Evolutionary conservation across 2,329 filamentous ascomycete species (phyloP).

Genomic region (Botrytis aclada): DNA sequence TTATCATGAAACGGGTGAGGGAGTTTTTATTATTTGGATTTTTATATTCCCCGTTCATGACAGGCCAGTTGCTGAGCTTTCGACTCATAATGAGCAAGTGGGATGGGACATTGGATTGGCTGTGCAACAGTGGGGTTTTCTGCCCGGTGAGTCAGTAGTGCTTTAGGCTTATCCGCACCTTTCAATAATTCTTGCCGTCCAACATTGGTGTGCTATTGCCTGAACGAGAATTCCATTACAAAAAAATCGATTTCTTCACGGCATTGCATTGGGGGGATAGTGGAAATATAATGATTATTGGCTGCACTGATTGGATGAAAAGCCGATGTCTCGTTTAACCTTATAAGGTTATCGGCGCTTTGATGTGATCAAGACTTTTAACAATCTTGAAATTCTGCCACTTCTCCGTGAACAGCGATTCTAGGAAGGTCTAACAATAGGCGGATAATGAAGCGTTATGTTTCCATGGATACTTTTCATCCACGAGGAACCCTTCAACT

Average conservation of each 20-base stretch:
- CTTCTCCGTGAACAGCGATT: neutral
- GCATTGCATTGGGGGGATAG: neutral
- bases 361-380: neutral
- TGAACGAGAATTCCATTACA: neutral
- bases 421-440: neutral
- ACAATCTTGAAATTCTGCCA: neutral
- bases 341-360: too few relatives aligned
- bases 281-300: neutral
- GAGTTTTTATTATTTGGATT: neutral
- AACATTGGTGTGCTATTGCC: neutral
- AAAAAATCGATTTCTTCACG: neutral
- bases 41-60: too few relatives aligned
- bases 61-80: too few relatives aligned
- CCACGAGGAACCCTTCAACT: neutral
- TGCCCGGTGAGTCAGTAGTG: neutral
- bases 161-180: neutral
- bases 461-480: neutral
- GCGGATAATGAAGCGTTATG: too few relatives aligned
- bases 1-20: neutral
- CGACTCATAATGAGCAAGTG: conserved; percentile 15
- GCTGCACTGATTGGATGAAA: neutral
- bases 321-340: neutral
- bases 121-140: neutral
- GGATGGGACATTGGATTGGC: neutral
- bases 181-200: neutral